phyloP scores from a whole-genome alignment of 129 eudicot genomes.

The Oenanthe sinensis region DNA sequence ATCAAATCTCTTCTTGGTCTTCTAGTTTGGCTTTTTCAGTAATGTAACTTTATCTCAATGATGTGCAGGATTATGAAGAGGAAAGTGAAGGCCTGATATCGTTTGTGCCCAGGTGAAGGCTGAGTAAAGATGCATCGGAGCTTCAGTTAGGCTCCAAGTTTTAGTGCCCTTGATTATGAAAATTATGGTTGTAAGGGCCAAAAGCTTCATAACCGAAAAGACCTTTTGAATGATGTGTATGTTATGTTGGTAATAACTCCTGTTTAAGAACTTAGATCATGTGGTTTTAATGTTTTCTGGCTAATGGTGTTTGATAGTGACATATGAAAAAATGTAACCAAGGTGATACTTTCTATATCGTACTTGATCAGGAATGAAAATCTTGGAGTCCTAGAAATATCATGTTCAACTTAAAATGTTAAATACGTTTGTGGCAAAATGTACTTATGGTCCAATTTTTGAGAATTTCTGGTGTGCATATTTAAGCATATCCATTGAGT shows the following conservation, averaged over 20 bases:
- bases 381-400: neutral
- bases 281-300: no score
- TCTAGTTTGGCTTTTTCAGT: neutral
- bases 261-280: no score
- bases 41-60: neutral
- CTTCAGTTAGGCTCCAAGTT: slow-evolving; percentile 8
- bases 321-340: neutral
- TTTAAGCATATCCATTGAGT: no score
- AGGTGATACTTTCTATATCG: neutral
- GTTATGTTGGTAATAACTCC: neutral
- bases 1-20: no score
- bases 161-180: neutral
- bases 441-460: no score
- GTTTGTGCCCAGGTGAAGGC: slow-evolving; percentile 70
- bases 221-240: neutral
- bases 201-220: neutral
- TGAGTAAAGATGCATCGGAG: slow-evolving; percentile 30
- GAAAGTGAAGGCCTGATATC: slow-evolving; percentile 77
- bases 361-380: neutral
- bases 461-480: neutral
- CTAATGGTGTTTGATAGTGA: neutral
- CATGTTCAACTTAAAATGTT: no score
- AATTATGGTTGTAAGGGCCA: slow-evolving; percentile 14
- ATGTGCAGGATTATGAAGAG: slow-evolving; percentile 67
- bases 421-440: neutral